Conservation (phyloP, 2,329 filamentous ascomycete species). For the Metarhizium guizhouense region DNA sequence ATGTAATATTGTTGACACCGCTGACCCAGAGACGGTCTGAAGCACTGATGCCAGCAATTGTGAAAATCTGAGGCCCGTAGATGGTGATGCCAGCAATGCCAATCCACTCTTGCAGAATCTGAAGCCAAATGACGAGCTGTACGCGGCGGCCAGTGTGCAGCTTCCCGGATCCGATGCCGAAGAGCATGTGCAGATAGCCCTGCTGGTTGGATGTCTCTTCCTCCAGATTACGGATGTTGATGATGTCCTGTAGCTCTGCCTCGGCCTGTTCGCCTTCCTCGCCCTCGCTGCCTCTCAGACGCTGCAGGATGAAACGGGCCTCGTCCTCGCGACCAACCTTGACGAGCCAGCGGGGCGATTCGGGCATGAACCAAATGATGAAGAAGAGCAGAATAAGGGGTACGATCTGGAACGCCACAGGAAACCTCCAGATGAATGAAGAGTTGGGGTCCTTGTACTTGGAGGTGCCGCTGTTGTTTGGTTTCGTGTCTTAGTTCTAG, state of each 20-base stretch:
- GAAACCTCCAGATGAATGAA: conserved; percentile 57
- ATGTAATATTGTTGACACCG: conserved; percentile 42
- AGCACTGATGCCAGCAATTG: conserved; percentile 55
- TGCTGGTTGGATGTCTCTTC: conserved; percentile 47
- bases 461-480: conserved; percentile 35
- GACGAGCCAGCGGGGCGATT: conserved; percentile 58
- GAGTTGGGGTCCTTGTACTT: conserved; percentile 51
- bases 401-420: conserved; percentile 61
- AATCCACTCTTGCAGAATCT: conserved; percentile 63
- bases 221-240: conserved; percentile 53
- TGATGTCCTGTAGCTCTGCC: conserved; percentile 60
- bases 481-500: neutral
- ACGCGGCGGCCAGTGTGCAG: conserved; percentile 59
- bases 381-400: conserved; percentile 49
- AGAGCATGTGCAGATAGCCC: conserved; percentile 57
- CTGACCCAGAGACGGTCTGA: conserved; percentile 55
- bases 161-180: conserved; percentile 55
- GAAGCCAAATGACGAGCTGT: conserved; percentile 62
- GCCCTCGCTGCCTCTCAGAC: conserved; percentile 50
- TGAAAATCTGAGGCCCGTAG: conserved; percentile 50
- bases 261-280: conserved; percentile 46
- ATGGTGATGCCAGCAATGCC: conserved; percentile 63
- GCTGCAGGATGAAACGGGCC: conserved; percentile 53
- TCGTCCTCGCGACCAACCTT: conserved; percentile 60
- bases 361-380: conserved; percentile 58